These are phyloP conservation scores for Bacterosira constricta DNA, from an alignment of 108 stramenopile species.

Conservation along the genomic window DNA sequence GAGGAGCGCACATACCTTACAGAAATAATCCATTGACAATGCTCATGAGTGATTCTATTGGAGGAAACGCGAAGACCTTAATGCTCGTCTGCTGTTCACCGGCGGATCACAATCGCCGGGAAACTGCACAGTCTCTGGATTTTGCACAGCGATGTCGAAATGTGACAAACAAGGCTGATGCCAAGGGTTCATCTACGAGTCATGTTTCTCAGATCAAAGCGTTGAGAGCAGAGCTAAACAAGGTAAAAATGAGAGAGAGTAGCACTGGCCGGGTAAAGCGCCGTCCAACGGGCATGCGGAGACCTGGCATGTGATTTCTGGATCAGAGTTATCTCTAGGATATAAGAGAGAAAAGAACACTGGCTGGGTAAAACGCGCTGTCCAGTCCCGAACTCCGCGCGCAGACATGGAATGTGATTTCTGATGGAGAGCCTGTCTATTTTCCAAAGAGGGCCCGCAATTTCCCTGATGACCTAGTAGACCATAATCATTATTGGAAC, in stretches of 20 bases:
- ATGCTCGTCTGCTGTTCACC: constrained; percentile 82
- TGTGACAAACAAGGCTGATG: constrained; percentile 16
- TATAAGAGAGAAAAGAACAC: no score
- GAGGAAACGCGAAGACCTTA: constrained; percentile 78
- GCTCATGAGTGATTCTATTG: constrained; percentile 72
- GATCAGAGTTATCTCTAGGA: no score
- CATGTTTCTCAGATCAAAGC: constrained; percentile 18
- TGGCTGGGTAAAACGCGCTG: no score
- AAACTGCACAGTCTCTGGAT: constrained; percentile 51
- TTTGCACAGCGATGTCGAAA: constrained; percentile 48
- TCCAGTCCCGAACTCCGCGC: no score
- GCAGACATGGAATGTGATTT: no score
- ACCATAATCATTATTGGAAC: no score
- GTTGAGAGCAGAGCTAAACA: constrained; percentile 10
- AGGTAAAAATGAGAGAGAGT: constrained; percentile 1
- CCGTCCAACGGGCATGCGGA: neutral
- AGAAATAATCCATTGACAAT: constrained; percentile 78
- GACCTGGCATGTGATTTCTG: constrained; percentile 13
- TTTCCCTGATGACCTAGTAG: no score
- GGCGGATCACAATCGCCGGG: constrained; percentile 68
- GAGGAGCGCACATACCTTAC: constrained; percentile 71
- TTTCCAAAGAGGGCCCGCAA: no score
- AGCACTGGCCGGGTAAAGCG: neutral
- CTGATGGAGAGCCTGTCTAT: no score
- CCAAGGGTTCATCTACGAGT: neutral